Evolutionary conservation across 768 basidiomycete genomes (phyloP).

Genomic region (Rhizopogon vulgaris): DNA sequence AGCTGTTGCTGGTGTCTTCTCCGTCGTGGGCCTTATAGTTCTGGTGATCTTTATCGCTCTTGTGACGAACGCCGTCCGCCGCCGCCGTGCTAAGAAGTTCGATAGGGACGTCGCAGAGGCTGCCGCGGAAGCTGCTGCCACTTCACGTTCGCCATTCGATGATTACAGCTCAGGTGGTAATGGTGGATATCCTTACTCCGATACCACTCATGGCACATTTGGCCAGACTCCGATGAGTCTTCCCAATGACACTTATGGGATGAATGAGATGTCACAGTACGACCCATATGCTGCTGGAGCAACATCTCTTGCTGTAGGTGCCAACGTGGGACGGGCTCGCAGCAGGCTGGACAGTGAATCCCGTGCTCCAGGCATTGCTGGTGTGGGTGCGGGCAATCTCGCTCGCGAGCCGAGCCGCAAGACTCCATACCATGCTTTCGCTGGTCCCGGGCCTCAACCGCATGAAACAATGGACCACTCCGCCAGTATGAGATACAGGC

Average conservation of each 20-base stretch:
- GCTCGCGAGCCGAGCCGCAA: slow-evolving; percentile 22
- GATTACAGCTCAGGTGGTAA: slow-evolving; percentile 29
- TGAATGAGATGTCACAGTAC: slow-evolving; percentile 42
- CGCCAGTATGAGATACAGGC: slow-evolving; percentile 14
- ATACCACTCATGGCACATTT: slow-evolving; percentile 53
- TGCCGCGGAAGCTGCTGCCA: slow-evolving; percentile 54
- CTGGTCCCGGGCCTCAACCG: slow-evolving; percentile 22
- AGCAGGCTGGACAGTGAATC: slow-evolving; percentile 23
- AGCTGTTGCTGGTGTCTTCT: slow-evolving; percentile 68
- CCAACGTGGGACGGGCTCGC: slow-evolving; percentile 14
- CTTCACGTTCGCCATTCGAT: slow-evolving; percentile 46
- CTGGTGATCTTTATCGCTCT: slow-evolving; percentile 44
- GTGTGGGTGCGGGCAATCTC: slow-evolving; percentile 27
- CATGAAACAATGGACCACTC: slow-evolving; percentile 11
- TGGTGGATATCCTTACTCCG: slow-evolving; percentile 35
- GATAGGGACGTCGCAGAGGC: slow-evolving; percentile 73
- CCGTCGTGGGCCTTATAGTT: slow-evolving; percentile 60
- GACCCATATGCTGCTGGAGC: slow-evolving; percentile 29
- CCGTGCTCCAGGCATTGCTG: slow-evolving; percentile 34
- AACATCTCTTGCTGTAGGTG: slow-evolving; percentile 15
- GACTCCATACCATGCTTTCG: slow-evolving; percentile 35
- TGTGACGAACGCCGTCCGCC: slow-evolving; percentile 48
- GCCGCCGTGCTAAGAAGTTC: slow-evolving; percentile 56
- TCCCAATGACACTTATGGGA: slow-evolving; percentile 40
- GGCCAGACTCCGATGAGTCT: slow-evolving; percentile 38